These are phyloP conservation scores for Lactarius sanguifluus DNA, from an alignment of 768 basidiomycete species.

Conservation along the genomic window DNA sequence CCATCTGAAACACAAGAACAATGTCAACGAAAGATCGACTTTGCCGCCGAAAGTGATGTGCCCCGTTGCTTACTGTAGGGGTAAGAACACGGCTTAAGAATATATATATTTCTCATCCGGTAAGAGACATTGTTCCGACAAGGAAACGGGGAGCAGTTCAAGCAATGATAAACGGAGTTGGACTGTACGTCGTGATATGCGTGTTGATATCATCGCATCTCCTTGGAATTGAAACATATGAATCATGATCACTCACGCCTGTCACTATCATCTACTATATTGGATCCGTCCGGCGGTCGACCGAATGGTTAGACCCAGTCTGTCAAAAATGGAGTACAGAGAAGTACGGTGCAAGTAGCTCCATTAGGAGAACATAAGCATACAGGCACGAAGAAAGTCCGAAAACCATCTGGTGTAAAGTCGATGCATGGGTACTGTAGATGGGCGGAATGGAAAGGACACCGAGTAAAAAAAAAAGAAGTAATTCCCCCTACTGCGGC, in stretches of 20 bases:
- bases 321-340: neutral
- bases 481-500: neutral
- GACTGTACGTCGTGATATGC: neutral
- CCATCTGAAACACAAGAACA: neutral
- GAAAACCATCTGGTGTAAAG: neutral
- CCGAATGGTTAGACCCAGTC: neutral
- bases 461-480: neutral
- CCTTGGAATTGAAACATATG: neutral
- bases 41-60: no score
- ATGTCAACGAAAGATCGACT: neutral
- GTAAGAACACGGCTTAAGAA: no score
- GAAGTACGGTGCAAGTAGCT: neutral
- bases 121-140: no score
- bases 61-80: no score
- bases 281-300: neutral
- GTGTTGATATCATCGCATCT: neutral
- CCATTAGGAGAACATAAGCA: constrained; percentile 9
- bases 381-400: neutral
- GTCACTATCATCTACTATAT: neutral
- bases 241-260: neutral
- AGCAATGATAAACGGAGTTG: neutral
- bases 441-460: neutral
- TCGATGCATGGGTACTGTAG: neutral
- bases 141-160: no score
- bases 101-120: no score